Base-by-base conservation (phyloP, 257 asterid genomes). In the Orobanche coerulescens region DNA sequence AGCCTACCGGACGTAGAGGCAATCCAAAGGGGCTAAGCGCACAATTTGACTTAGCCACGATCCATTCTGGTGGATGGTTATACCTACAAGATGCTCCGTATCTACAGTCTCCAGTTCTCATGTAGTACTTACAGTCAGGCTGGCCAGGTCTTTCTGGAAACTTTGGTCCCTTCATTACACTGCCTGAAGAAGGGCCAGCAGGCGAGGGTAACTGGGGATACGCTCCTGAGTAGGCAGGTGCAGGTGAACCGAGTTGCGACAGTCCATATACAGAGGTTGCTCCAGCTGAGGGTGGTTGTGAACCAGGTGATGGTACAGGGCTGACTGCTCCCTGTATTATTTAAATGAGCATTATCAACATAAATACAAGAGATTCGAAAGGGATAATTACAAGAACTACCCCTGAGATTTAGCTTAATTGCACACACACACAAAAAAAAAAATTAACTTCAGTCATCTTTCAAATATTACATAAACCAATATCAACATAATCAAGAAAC, bases 41-140 rank as follows among this genome's bases (percentile, higher is more conserved):
- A 68, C 78, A 77, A 65, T 68, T 78, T 3, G 80, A 52, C 65
- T 64, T 77, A 13, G 83, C 65, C 16, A 59, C 61, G 26, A 50
- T 68, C 88, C 87, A 75, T 26, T 81, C 88, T 15, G 90, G 83
- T 12, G 93, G 92, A 72, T 90, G 97, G 78, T 90, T 84, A 74
- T 63, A 90, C 84, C 81, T 79, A 81, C 97, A 90, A 39, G 90
- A 79, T 14, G 81, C 68, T 58, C 93, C 95, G 53, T 77, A 90
- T 75, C 87, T 87, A 83, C 97, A 90, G 75, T 76, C 92, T 72
- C 97, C 97, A 11, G 88, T 84, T 81, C 74, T 90, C 94, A 90
- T 67, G 77, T 84, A 90, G 77, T 76, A 78, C 46, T 79, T 88
- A 73, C 97, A 90, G 58, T 82, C 85, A 13, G 84, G 86, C 78